A percentile compares a stretch with the other conserved stretches of the same genome.
Evolutionary conservation across 345 rosid genomes (phyloP).

Genomic region (Pseudoturritis turrita): DNA sequence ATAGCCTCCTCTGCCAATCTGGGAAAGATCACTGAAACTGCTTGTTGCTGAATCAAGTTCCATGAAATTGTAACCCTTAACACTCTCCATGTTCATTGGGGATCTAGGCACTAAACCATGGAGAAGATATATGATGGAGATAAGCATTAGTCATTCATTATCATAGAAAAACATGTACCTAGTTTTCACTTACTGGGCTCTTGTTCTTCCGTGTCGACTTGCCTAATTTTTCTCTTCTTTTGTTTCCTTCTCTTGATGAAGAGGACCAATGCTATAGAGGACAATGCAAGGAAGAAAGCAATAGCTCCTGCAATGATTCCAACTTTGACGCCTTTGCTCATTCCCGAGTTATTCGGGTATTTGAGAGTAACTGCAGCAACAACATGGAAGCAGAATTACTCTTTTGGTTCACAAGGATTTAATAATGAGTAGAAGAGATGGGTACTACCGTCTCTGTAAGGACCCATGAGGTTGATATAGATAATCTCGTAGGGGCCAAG

Average conservation of each 20-base stretch:
- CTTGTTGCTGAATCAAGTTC: constrained; percentile 45
- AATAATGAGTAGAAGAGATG: not conserved
- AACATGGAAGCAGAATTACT: not conserved
- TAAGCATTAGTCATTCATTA: not conserved
- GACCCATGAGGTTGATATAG: constrained; percentile 31
- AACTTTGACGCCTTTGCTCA: constrained; percentile 21
- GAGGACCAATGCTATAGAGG: not conserved
- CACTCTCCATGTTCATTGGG: constrained; percentile 36
- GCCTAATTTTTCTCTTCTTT: not conserved
- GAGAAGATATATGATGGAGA: not conserved
- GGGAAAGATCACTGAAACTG: constrained; percentile 27
- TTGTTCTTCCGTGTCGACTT: constrained; percentile 1
- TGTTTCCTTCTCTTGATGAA: constrained; percentile 12
- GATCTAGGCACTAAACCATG: constrained; percentile 26
- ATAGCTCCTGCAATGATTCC: constrained; percentile 31
- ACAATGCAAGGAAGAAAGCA: constrained; percentile 15
- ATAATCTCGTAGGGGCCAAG: constrained; percentile 59
- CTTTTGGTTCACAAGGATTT: not conserved
- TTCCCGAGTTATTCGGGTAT: constrained; percentile 1
- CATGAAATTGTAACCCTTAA: constrained; percentile 38
- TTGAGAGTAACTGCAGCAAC: constrained; percentile 2
- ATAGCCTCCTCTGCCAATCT: constrained; percentile 53
- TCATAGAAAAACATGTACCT: not conserved
- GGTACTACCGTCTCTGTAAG: constrained; percentile 37
- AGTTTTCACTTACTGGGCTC: constrained; percentile 15